Base-by-base conservation (phyloP, 257 asterid species). In the Plantago ovata region DNA sequence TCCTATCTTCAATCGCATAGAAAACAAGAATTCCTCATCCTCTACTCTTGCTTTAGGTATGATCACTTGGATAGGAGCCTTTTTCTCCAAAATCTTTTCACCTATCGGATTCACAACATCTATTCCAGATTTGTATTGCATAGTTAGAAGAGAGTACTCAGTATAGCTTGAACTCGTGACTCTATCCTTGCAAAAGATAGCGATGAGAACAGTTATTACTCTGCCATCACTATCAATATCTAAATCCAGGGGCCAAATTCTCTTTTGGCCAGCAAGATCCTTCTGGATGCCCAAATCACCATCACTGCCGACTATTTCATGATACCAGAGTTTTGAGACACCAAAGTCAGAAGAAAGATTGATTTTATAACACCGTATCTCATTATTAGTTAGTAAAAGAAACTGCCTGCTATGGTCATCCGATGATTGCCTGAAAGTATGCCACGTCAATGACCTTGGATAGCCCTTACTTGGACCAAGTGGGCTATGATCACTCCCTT, bases 11-110 rank as follows among this genome's bases (percentile, higher is more conserved):
- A 87, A 61, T 75, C 86, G 84, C 94, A 91, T 91, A 23, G 87
- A 91, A 72, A 91, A 91, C 68, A 91, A 77, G 64, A 78, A 75
- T 38, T 91, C 95, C 69, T 91, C 96, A 39, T 77, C 95, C 73
- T 91, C 98, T 50, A 83, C 88, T 69, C 95, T 81, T 65, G 95
- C 98, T 85, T 91, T 91, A 57, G 96, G 96, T 71, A 87, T 77
- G 70, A 91, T 87, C 64, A 91, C 98, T 78, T 83, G 96, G 76
- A 77, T 74, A 19, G 93, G 87, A 44, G 92, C 90, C 65, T 81
- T 88, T 65, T 80, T 85, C 79, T 91, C 98, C 81, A 87, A 75
- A 68, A 91, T 65, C 45, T 71, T 77, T 63, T 79, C 89, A 66
- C 77, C 80, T 45, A 70, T 66, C 48, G 95, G 79, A 69, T 73